Base-by-base conservation (phyloP, 2,329 filamentous ascomycete genomes). In the Dactylonectria estremocensis region DNA sequence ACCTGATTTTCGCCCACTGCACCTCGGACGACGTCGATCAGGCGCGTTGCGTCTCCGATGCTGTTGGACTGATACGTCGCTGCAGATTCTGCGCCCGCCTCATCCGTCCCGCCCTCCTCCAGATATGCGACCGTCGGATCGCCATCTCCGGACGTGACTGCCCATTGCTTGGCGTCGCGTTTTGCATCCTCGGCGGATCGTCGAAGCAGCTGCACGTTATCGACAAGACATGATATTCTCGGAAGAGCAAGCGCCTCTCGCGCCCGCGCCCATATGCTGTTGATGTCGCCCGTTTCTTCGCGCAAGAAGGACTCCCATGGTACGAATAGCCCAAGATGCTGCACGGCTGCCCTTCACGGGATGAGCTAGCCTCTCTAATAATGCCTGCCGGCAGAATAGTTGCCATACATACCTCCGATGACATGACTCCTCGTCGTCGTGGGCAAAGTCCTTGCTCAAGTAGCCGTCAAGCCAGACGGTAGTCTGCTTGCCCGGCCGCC, bases 111-210 rank as follows among this genome's bases (percentile, higher is more conserved):
- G 31, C 31, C 31, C 5, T 10, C 31, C 31, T 35, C 31, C 5
- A 10, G 6, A n/a, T n/a, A n/a, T 35, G 31, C 31, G 6, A 35
- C 5, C 10, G 5, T 10, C 6, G 14, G 4, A 13, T 40, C 37
- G 37, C 37, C 37, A n/a, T n/a, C n/a, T 4, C 37, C 37, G 4
- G 37, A 40, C 14, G 14, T 8, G 48, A 22, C 22, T 24, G 22
- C 49, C 46, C 58, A 61, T 35, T 61, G 61, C 40, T 16, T 45
- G 5, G 58, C 58, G 31, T 61, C 58, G 11, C 58, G 58, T 35
- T 54, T 61, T 2, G 48, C 58, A 35, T 61, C 58, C 45, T 61
- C 58, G 11, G 31, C 58, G 16, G 37, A 40, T 14, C 37, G 37
- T 10, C 37, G 37, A 4, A 40, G 37, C 37, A 40, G 14, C 14